These are phyloP conservation scores for Cryptosporidium baileyi DNA, from an alignment of 169 alveolate species.

Conservation along the genomic window DNA sequence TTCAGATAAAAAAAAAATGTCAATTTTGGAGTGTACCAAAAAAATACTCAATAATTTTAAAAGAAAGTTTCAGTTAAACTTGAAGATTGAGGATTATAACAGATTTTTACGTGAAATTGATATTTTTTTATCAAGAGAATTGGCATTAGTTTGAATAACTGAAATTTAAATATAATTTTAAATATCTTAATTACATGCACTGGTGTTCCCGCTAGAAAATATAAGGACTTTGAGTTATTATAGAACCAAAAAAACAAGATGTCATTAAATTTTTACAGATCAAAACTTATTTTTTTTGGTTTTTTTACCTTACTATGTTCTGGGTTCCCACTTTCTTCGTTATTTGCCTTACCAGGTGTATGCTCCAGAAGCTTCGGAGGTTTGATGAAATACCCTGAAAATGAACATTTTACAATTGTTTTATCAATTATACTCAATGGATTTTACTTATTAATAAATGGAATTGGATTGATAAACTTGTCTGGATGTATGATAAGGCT, in stretches of 20 bases:
- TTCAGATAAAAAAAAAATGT: no score
- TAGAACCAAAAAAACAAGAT: background rate
- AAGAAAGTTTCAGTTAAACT: no score
- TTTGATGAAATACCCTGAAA: background rate
- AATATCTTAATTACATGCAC: conserved; percentile 6
- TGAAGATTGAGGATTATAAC: no score
- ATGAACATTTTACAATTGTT: background rate
- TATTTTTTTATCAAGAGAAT: no score
- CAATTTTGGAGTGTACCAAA: no score
- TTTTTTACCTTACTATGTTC: conserved; percentile 42
- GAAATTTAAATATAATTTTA: no score
- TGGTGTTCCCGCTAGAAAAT: conserved; percentile 1
- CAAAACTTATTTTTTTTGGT: conserved; percentile 17
- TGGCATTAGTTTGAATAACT: no score
- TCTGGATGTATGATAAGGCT: conserved; percentile 35
- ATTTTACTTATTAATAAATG: conserved; percentile 8
- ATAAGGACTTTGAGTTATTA: background rate
- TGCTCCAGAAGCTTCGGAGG: conserved; percentile 41
- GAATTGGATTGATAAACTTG: conserved; percentile 22
- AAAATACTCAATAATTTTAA: no score
- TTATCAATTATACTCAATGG: background rate
- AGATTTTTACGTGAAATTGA: no score
- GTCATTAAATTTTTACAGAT: background rate
- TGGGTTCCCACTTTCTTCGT: conserved; percentile 31
- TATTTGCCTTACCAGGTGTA: conserved; percentile 41